These are phyloP conservation scores for Chenopodium quinoa DNA, from an alignment of 148 eudicot genomes.

Conservation along the genomic window DNA sequence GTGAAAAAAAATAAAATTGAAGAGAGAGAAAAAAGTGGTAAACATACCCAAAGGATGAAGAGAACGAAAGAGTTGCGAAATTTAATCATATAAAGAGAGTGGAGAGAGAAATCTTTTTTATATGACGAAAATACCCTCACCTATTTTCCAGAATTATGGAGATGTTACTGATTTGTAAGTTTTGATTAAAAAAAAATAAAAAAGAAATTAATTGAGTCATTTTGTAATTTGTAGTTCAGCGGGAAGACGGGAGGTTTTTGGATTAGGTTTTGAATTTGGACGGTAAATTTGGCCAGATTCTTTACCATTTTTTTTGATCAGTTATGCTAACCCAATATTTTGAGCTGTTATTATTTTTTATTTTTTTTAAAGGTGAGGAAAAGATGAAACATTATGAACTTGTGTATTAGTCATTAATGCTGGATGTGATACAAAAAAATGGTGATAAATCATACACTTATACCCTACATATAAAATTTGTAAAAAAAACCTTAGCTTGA, in stretches of 20 bases:
- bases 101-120: slow-evolving; percentile 14
- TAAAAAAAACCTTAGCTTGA: no score
- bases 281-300: slow-evolving; percentile 13
- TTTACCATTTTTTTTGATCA: neutral
- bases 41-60: slow-evolving; percentile 25
- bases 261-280: slow-evolving; percentile 26
- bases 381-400: no score
- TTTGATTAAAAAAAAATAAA: neutral
- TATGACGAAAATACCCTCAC: slow-evolving; percentile 22
- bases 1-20: neutral
- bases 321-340: no score
- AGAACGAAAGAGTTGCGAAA: neutral
- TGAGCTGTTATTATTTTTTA: no score
- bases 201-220: neutral
- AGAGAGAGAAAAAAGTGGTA: slow-evolving; percentile 14
- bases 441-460: no score
- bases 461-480: no score
- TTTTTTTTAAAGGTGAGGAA: no score
- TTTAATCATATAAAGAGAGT: slow-evolving; percentile 19
- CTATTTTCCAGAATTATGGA: slow-evolving; percentile 4
- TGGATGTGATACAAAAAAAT: no score
- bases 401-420: no score
- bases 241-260: neutral
- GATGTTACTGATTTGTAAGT: neutral
- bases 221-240: neutral